phyloP scores from a whole-genome alignment of 192 early-diverging fungal genomes.

The Coemansia reversa region DNA sequence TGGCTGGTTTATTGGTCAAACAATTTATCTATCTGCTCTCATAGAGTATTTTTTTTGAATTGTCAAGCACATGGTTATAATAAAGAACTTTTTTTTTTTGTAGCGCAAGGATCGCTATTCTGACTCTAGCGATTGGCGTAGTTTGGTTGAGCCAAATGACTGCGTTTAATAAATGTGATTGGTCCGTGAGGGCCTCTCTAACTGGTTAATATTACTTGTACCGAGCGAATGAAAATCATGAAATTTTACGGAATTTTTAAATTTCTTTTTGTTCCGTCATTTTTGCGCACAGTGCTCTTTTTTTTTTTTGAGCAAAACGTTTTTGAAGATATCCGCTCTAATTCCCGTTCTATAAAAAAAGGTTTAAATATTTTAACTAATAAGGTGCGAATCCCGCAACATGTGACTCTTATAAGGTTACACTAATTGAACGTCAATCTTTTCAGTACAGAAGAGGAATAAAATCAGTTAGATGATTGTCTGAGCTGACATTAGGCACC shows the following conservation, averaged over 20 bases:
- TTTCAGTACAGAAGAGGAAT: neutral
- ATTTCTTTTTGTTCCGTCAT: neutral
- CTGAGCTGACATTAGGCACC: neutral
- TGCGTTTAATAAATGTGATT: neutral
- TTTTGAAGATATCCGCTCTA: neutral
- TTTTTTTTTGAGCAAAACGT: neutral
- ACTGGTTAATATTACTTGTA: neutral
- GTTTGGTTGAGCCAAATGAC: neutral
- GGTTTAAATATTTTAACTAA: neutral
- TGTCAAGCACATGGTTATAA: neutral
- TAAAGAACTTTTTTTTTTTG: neutral
- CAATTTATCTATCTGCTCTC: neutral
- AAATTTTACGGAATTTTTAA: neutral
- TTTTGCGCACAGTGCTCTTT: neutral
- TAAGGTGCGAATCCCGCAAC: neutral
- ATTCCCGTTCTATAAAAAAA: neutral
- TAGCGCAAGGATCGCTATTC: neutral
- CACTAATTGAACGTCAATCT: no score
- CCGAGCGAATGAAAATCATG: neutral
- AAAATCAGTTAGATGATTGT: neutral
- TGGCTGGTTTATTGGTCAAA: no score
- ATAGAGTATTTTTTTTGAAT: neutral
- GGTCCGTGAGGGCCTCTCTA: neutral
- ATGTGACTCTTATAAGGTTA: neutral
- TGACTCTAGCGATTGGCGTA: neutral